These are phyloP conservation scores for Aspergillus sergii DNA, from an alignment of 2,329 filamentous ascomycete species.

Conservation along the genomic window DNA sequence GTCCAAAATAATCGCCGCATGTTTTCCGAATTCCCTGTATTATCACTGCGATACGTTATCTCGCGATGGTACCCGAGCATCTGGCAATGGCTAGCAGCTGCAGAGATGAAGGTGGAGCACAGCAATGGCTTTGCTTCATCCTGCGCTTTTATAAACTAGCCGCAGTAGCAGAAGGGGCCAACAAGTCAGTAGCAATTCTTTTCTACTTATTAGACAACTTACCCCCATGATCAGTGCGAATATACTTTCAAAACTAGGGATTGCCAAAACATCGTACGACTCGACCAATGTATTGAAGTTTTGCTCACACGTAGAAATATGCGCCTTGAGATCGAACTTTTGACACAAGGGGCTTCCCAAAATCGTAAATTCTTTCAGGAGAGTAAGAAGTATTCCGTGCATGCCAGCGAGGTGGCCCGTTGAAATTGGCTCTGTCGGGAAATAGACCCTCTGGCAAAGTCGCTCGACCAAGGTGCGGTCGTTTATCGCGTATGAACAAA, in stretches of 20 bases:
- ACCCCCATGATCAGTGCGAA: conserved; percentile 27
- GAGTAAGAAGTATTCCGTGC: conserved; percentile 21
- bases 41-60: conserved; percentile 14
- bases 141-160: conserved; percentile 21
- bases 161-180: too few species aligned
- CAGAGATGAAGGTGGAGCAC: conserved; percentile 19
- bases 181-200: neutral
- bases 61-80: conserved; percentile 26
- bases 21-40: conserved; percentile 10
- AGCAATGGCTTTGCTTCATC: conserved; percentile 21
- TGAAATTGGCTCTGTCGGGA: conserved; percentile 17
- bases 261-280: conserved; percentile 26
- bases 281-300: conserved; percentile 23
- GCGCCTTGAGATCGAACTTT: conserved; percentile 16
- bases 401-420: conserved; percentile 19
- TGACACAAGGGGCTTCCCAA: conserved; percentile 15
- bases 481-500: conserved; percentile 22
- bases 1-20: conserved; percentile 27
- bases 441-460: conserved; percentile 26
- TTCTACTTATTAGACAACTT: neutral
- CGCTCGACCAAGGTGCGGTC: conserved; percentile 20
- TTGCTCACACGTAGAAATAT: conserved; percentile 14
- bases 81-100: conserved; percentile 24
- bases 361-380: conserved; percentile 24
- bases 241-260: conserved; percentile 29